Evolutionary conservation across 176 grass and related monocot species (phyloP), one percentile per base, ranked within the genome.

Genomic region (Chrysopogon serrulatus): DNA sequence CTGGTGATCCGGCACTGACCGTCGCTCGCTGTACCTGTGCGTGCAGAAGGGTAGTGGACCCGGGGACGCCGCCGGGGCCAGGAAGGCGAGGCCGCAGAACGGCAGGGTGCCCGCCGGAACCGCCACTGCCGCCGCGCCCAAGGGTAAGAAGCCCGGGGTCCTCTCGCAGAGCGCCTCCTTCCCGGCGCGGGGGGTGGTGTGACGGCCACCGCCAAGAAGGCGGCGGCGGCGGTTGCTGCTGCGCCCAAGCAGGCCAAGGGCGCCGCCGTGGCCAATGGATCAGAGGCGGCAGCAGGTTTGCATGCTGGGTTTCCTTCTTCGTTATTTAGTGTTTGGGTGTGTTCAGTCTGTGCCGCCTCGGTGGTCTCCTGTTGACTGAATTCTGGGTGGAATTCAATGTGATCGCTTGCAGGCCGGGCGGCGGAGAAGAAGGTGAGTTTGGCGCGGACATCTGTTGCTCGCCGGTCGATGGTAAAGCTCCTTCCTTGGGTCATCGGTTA

Each of bases 141-240:
- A 19, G 67, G 85, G 7, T 23, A 98, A 92, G 84, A 90, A 63
- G 40, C 86, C 85, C 34, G 86, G 68, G 15, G 33, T 30, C 1
- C 85, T 98, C 31, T 87, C 82, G 36, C 93, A 93, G 77, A 98
- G 93, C 82, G n/a, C 85, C 31, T 95, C 96, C 9, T 90, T 88
- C 66, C 82, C 87, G 59, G 74, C 96, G 9, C 81, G 76, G 80
- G 85, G 54, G n/a, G 24, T 79, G 43, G 44, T 51, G n/a, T n/a
- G 27, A 40, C 66, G 48, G 45, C 26, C 39, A 18, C 40, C 54
- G n/a, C 59, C 18, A 92, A 31, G 66, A 93, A 91, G 74, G 68
- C 26, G 35, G 56, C 8, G 8, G 17, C 54, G 3, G 37, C n/a
- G 8, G 66, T 48, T 3, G 10, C 26, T n/a, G n/a, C n/a, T 28